Base-by-base conservation (phyloP, 2,329 filamentous ascomycete genomes). In the Penicillium decumbens region DNA sequence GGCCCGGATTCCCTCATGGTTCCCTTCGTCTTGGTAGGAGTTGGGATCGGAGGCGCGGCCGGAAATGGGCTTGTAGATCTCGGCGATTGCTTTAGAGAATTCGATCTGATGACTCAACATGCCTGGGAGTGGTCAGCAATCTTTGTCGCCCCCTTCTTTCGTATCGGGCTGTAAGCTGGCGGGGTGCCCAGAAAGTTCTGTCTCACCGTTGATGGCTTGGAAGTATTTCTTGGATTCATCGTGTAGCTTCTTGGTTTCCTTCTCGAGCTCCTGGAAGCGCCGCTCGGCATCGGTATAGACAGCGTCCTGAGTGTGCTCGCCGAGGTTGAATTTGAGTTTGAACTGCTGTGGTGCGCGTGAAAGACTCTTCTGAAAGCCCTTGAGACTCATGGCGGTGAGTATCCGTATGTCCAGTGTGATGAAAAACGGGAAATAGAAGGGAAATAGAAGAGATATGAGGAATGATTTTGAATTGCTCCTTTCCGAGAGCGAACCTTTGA, bases 61-160 rank as follows among this genome's bases (percentile, higher is more conserved):
- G 47, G 92, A 96, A 63, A 98, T 98, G 60, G 93, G 93, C 70
- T 95, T 95, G 79, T 98, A 98, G 64, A 98, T 87, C 72, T 98
- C 93, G 57, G 87, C 86, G 77, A 95, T 92, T 59, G 91, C 89
- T 74, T 95, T 84, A 62, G 92, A 95, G 76, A 98, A 98, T 69
- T 95, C 92, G 73, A 98, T 97, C 76, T 98, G 93, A 74, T 97
- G 91, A 67, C 78, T 82, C 64, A 98, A 81, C 93, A 98, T 98
- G 78, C 87, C 80, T 83, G 55, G 18, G 37, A 20, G 33, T 8
- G 33, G 46, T 48, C 41, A 43, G 46, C 39, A 40, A 48, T 25
- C 23, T 43, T 30, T 6, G 9, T 29, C 4, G 6, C 29, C 46
- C 41, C 20, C 41, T 18, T 23, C 20, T 3, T 3, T 23, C 20